phyloP scores from a whole-genome alignment of 805 yeast genomes.

The Hanseniaspora taiwanica region DNA sequence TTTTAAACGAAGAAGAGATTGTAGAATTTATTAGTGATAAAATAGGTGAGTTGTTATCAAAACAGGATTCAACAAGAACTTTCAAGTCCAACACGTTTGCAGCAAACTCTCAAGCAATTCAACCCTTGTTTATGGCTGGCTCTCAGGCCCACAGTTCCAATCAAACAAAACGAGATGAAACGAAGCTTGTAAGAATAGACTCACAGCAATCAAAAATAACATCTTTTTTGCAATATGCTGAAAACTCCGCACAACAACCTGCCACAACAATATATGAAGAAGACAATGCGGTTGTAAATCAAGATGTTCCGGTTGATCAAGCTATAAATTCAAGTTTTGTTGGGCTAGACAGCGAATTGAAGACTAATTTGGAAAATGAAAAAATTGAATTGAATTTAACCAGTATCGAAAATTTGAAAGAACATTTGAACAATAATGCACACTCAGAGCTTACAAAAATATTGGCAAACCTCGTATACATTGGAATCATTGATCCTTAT shows the following conservation, averaged over 20 bases:
- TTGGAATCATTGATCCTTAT: slow-evolving; percentile 69
- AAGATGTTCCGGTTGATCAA: background rate
- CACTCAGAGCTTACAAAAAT: slow-evolving; percentile 49
- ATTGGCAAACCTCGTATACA: slow-evolving; percentile 55
- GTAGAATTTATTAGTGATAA: slow-evolving; percentile 41
- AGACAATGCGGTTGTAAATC: background rate
- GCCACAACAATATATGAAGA: background rate
- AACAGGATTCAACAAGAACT: slow-evolving; percentile 52
- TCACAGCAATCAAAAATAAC: slow-evolving; percentile 9
- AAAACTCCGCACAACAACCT: background rate
- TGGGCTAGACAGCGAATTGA: background rate
- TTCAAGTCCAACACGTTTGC: slow-evolving; percentile 47
- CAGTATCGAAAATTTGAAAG: slow-evolving; percentile 45
- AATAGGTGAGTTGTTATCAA: slow-evolving; percentile 38
- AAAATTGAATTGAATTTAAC: slow-evolving; percentile 35
- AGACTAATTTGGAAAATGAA: slow-evolving; percentile 12
- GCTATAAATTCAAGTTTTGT: background rate
- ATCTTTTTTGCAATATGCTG: background rate
- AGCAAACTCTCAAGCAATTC: slow-evolving; percentile 30
- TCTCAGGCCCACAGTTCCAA: no score
- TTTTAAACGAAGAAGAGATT: slow-evolving; percentile 77
- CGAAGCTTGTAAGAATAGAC: slow-evolving; percentile 23
- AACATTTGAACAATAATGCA: slow-evolving; percentile 32
- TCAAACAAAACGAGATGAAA: slow-evolving; percentile 19
- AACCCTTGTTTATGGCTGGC: no score